Percentiles rank a stretch among this genome's conserved stretches.
phyloP scores from a whole-genome alignment of 805 yeast genomes.

The Yamadazyma tumulicola region DNA sequence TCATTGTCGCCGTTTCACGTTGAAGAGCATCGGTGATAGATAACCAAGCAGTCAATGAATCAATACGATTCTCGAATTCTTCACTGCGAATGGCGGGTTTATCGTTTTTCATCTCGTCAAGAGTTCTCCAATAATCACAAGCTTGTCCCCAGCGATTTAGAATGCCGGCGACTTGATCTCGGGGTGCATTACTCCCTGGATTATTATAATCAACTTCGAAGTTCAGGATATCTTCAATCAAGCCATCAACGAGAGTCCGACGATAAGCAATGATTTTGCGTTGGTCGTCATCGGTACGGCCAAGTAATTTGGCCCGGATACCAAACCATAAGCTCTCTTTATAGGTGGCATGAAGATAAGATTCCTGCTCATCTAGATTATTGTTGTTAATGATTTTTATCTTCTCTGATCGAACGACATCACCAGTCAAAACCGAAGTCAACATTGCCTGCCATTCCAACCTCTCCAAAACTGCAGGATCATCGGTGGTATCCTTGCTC shows the following conservation, averaged over 20 bases:
- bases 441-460: conserved; percentile 97
- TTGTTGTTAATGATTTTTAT: conserved; percentile 60
- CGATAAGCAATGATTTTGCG: conserved; percentile 62
- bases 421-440: conserved; percentile 87
- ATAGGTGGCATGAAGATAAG: conserved; percentile 50
- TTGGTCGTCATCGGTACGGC: conserved; percentile 79
- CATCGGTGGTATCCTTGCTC: conserved; percentile 33
- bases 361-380: conserved; percentile 39
- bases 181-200: conserved; percentile 24
- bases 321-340: conserved; percentile 85
- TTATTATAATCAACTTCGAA: conserved; percentile 54
- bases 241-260: conserved; percentile 67
- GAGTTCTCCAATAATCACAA: conserved; percentile 75
- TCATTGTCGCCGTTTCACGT: conserved; percentile 56
- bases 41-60: conserved; percentile 82
- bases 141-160: conserved; percentile 62
- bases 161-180: conserved; percentile 50
- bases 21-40: conserved; percentile 68
- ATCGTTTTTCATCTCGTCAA: conserved; percentile 72
- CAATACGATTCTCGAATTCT: conserved; percentile 62
- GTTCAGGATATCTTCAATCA: conserved; percentile 63
- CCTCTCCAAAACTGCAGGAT: conserved; percentile 62
- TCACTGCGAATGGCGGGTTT: conserved; percentile 66
- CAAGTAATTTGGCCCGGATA: conserved; percentile 74
- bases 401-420: conserved; percentile 88